phyloP scores from a whole-genome alignment of 2,329 filamentous ascomycete genomes.

The Ceratocystis destructans region DNA sequence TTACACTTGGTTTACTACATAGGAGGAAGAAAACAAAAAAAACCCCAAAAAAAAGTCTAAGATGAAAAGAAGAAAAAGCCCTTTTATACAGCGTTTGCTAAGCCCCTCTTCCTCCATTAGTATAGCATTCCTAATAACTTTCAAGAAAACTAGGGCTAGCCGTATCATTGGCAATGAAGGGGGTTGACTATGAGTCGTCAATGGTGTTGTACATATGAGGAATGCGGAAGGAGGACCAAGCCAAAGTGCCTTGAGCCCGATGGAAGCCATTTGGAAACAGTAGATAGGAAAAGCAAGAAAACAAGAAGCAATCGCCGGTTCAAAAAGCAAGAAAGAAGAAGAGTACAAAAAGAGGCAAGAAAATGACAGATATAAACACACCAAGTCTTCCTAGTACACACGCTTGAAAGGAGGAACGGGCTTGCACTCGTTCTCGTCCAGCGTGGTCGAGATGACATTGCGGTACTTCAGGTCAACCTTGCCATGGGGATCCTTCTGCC shows the following conservation, averaged over 20 bases:
- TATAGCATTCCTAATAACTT: background rate
- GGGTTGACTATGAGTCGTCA: background rate
- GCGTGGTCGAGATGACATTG: constrained; percentile 63
- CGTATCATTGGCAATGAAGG: background rate
- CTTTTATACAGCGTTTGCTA: constrained; percentile 16
- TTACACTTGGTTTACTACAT: constrained; percentile 6
- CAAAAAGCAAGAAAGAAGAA: constrained; percentile 12
- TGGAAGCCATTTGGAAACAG: background rate
- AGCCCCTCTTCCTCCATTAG: constrained; percentile 3
- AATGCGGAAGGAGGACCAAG: background rate
- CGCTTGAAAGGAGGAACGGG: constrained; percentile 92
- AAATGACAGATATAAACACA: constrained; percentile 7
- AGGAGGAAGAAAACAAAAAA: constrained; percentile 10
- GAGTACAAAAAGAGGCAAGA: constrained; percentile 7
- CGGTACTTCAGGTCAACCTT: constrained; percentile 79
- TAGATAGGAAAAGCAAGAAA: constrained; percentile 3
- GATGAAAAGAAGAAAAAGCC: constrained; percentile 10
- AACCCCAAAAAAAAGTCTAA: constrained; percentile 15
- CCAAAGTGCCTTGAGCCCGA: constrained; percentile 2
- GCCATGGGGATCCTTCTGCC: constrained; percentile 85
- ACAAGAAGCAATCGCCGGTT: constrained; percentile 10
- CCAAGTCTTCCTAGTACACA: constrained; percentile 50
- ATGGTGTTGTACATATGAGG: constrained; percentile 9
- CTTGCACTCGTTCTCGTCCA: constrained; percentile 95
- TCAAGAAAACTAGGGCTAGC: background rate